Conservation (phyloP, 116 monocot species). For the Papilionanthe hybrid region DNA sequence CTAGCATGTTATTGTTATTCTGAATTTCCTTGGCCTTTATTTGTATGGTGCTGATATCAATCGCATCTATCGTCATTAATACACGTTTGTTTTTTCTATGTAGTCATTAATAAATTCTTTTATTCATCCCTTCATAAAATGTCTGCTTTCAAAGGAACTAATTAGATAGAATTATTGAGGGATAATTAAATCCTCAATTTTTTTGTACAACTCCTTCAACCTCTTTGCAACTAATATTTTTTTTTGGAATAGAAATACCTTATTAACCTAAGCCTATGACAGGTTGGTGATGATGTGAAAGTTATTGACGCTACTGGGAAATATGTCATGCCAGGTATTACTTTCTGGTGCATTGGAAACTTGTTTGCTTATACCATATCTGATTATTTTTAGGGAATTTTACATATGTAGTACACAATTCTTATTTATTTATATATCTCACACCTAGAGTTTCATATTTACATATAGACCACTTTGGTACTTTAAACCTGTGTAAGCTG, state of each 20-base stretch:
- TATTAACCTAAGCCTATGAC: neutral
- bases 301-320: slow-evolving; percentile 91
- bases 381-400: neutral
- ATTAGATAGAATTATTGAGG: neutral
- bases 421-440: too few species aligned
- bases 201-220: neutral
- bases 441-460: too few species aligned
- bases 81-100: neutral
- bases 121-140: neutral
- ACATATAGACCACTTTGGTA: too few species aligned
- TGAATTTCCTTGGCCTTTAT: too few species aligned
- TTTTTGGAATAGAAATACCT: neutral
- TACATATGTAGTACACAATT: too few species aligned
- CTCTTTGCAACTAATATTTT: neutral
- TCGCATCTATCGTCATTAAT: too few species aligned
- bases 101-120: neutral
- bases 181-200: neutral
- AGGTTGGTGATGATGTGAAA: slow-evolving; percentile 78
- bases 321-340: slow-evolving; percentile 96
- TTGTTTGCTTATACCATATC: neutral
- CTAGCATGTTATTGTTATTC: too few species aligned
- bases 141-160: neutral
- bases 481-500: too few species aligned
- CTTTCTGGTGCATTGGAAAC: neutral
- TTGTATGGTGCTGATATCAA: too few species aligned